phyloP scores from a whole-genome alignment of 345 rosid species.

The Syzygium oleosum region DNA sequence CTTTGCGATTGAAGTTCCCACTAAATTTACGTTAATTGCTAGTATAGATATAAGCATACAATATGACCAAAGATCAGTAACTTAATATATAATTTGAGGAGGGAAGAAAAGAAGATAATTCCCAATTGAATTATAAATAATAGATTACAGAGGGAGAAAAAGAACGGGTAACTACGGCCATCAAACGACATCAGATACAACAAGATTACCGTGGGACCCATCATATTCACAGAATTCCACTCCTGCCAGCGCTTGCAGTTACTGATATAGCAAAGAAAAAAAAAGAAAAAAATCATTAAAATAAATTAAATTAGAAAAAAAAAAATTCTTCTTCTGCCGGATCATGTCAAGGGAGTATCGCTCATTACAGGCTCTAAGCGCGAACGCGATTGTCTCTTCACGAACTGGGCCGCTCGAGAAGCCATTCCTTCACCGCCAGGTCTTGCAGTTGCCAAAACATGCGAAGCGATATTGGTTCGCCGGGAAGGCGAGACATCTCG shows the following conservation, averaged over 20 bases:
- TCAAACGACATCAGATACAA: background rate
- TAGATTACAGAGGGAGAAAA: background rate
- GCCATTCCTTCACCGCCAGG: constrained; percentile 11
- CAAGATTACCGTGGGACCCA: too few relatives aligned
- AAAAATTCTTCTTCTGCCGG: background rate
- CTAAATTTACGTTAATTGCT: too few relatives aligned
- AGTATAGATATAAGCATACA: background rate
- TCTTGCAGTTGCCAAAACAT: constrained; percentile 9
- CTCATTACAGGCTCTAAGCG: constrained; percentile 46
- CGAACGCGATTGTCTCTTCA: constrained; percentile 32
- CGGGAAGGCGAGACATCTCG: constrained; percentile 11
- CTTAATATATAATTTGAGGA: background rate
- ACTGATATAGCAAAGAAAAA: background rate
- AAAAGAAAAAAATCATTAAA: background rate
- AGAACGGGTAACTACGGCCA: too few relatives aligned
- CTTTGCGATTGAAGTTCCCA: background rate
- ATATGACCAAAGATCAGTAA: background rate
- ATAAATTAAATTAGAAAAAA: background rate
- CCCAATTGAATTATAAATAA: background rate
- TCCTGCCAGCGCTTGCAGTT: background rate
- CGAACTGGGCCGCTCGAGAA: constrained; percentile 30
- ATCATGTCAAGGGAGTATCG: constrained; percentile 46
- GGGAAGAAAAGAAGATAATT: background rate
- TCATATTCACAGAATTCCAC: constrained; percentile 17
- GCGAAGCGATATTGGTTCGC: constrained; percentile 4